Conservation (phyloP, 2,329 filamentous ascomycete species). For the Fusarium dlaminii region DNA sequence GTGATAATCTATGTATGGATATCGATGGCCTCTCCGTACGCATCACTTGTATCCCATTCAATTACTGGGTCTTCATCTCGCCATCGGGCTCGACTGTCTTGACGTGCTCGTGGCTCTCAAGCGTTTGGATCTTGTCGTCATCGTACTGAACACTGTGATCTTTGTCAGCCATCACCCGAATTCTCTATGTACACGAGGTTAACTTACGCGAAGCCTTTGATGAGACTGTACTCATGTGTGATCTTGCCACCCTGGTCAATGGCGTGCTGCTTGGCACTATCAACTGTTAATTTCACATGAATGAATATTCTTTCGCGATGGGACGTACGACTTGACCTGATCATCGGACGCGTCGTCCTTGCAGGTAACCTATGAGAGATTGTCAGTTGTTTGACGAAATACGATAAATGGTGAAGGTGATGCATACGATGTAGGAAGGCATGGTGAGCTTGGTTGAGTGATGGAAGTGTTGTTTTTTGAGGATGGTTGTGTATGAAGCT, state of each 20-base stretch:
- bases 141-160: slow-evolving; percentile 74
- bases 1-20: slow-evolving; percentile 19
- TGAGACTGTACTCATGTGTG: slow-evolving; percentile 82
- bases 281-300: background rate
- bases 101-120: slow-evolving; percentile 76
- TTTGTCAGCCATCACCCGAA: background rate
- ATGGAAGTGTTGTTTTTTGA: slow-evolving; percentile 23
- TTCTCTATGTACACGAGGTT: background rate
- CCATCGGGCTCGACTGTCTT: slow-evolving; percentile 78
- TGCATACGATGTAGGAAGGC: slow-evolving; percentile 66
- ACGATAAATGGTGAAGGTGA: background rate
- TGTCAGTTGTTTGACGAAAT: slow-evolving; percentile 18
- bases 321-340: slow-evolving; percentile 72
- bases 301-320: background rate
- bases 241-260: slow-evolving; percentile 83
- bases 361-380: slow-evolving; percentile 73
- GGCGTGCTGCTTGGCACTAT: slow-evolving; percentile 80
- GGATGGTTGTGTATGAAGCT: slow-evolving; percentile 26
- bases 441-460: slow-evolving; percentile 50
- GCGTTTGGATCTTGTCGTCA: slow-evolving; percentile 70
- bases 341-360: slow-evolving; percentile 74
- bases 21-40: background rate
- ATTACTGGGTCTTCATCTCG: slow-evolving; percentile 76
- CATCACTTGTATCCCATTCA: background rate
- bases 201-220: slow-evolving; percentile 92